These are phyloP conservation scores for Galerina marginata DNA, from an alignment of 768 basidiomycete species.

Conservation along the genomic window DNA sequence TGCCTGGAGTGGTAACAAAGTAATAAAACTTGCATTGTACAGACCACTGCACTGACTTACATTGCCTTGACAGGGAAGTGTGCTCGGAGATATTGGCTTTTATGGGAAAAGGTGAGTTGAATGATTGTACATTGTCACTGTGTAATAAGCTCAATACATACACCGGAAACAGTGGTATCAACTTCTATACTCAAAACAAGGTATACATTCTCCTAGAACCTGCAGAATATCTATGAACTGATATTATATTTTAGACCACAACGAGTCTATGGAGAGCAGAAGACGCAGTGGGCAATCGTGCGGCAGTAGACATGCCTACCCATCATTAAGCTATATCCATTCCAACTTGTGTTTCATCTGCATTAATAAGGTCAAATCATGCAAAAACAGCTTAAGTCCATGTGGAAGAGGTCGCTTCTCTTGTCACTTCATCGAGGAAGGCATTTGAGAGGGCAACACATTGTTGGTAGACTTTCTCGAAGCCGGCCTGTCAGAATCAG, in stretches of 20 bases:
- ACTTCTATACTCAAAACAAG: constrained; percentile 97
- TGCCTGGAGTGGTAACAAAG: constrained; percentile 95
- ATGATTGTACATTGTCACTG: constrained; percentile 11
- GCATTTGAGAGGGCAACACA: constrained; percentile 77
- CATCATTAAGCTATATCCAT: constrained; percentile 51
- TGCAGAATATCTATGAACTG: constrained; percentile 1
- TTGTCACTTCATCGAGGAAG: constrained; percentile 71
- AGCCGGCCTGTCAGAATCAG: constrained; percentile 54
- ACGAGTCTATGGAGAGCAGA: constrained; percentile 93
- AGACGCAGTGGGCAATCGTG: constrained; percentile 78
- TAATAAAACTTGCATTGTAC: constrained; percentile 19
- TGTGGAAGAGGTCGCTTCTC: constrained; percentile 27
- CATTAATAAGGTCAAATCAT: constrained; percentile 1
- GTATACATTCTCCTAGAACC: constrained; percentile 34
- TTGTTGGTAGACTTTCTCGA: constrained; percentile 80
- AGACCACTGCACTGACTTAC: constrained; percentile 1
- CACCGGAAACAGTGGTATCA: constrained; percentile 66
- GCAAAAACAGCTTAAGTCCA: not conserved
- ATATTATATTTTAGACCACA: constrained; percentile 63
- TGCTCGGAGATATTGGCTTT: constrained; percentile 87
- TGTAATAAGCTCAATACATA: not conserved
- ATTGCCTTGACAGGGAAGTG: constrained; percentile 54
- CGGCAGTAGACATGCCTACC: constrained; percentile 89
- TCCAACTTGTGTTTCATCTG: constrained; percentile 1
- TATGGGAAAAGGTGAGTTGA: constrained; percentile 79